Evolutionary conservation across 176 grass and related monocot genomes (phyloP).

Genomic region (Rhipidocladum racemiflorum): DNA sequence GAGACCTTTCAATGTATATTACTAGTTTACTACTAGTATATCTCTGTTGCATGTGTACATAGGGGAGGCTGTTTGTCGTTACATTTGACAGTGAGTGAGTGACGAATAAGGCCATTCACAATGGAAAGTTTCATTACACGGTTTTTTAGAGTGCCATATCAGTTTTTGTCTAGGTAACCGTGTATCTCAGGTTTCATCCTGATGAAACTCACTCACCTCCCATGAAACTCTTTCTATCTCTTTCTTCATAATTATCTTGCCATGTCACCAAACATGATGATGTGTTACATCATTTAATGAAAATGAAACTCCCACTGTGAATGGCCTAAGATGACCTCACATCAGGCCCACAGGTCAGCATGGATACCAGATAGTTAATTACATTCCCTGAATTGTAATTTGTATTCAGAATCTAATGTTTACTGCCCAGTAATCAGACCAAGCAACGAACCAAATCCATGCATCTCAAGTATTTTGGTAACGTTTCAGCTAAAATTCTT

Average conservation of each 20-base stretch:
- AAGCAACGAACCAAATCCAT: neutral
- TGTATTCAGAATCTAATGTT: neutral
- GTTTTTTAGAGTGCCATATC: too few relatives aligned
- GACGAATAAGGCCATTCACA: too few relatives aligned
- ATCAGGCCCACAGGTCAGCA: neutral
- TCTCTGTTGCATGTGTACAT: neutral
- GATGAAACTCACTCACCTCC: too few relatives aligned
- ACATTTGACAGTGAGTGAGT: neutral
- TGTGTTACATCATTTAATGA: too few relatives aligned
- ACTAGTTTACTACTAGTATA: too few relatives aligned
- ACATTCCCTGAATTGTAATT: neutral
- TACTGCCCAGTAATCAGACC: neutral
- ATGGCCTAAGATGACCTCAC: neutral
- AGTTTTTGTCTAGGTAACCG: too few relatives aligned
- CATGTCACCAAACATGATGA: too few relatives aligned
- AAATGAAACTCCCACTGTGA: too few relatives aligned
- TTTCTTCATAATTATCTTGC: too few relatives aligned
- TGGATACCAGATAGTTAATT: neutral
- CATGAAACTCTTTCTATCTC: too few relatives aligned
- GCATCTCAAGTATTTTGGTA: neutral
- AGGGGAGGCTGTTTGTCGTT: neutral
- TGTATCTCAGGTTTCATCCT: too few relatives aligned
- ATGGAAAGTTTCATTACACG: too few relatives aligned
- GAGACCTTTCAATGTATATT: constrained; percentile 8
- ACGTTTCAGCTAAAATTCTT: neutral